phyloP scores from a whole-genome alignment of 257 asterid genomes.

The Sherardia arvensis region DNA sequence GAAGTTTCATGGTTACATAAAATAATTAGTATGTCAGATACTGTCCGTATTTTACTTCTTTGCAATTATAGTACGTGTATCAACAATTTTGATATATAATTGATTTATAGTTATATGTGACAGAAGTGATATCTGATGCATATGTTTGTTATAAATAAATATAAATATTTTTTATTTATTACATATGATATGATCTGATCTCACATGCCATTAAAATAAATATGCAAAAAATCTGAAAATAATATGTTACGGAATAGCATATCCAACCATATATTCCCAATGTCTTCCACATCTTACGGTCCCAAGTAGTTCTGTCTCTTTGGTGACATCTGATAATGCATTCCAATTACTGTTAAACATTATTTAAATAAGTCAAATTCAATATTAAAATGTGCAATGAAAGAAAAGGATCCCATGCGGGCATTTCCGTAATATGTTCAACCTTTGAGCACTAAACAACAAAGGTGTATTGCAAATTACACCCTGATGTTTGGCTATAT shows the following conservation, averaged over 20 bases:
- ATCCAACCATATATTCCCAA: constrained; percentile 7
- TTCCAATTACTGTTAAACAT: not conserved
- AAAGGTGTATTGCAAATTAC: not conserved
- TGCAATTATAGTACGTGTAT: too few species aligned
- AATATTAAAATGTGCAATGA: not conserved
- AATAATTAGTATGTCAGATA: too few species aligned
- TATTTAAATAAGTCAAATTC: not conserved
- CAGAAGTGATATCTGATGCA: too few species aligned
- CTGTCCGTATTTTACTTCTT: too few species aligned
- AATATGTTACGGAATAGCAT: not conserved
- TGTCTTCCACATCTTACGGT: constrained; percentile 4
- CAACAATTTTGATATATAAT: too few species aligned
- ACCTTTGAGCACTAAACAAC: constrained; percentile 2
- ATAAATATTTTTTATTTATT: too few species aligned
- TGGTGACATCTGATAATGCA: constrained; percentile 4
- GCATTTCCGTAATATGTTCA: constrained; percentile 4
- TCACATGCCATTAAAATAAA: too few species aligned
- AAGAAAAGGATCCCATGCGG: constrained; percentile 26
- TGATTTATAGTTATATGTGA: too few species aligned
- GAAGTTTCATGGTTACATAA: not conserved
- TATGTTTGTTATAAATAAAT: too few species aligned
- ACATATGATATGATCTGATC: too few species aligned
- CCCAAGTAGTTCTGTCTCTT: not conserved
- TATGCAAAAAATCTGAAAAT: not conserved
- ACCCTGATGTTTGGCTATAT: not conserved